Evolutionary conservation across 2,329 filamentous ascomycete species (phyloP), one percentile per base, ranked within the genome.

Genomic region (Ceratocystis diversiconidia): DNA sequence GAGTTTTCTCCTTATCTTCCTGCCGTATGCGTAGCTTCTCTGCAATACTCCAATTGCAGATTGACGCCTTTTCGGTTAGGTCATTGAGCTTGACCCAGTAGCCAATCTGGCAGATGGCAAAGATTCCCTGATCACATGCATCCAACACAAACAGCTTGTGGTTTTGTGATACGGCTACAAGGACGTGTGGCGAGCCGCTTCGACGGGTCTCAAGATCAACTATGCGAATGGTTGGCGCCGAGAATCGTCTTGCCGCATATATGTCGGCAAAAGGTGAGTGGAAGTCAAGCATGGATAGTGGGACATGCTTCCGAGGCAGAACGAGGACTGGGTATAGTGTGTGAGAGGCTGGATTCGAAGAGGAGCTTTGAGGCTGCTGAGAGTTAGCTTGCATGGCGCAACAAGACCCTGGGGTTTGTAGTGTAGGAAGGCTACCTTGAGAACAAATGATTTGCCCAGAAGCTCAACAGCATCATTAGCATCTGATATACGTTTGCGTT

Each of bases 21-120:
- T 72, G 67, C 19, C 69, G 69, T 61, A 73, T 68, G 7, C 73
- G 71, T 59, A 74, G 71, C 62, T 73, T 71, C 65, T 72, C 72
- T 46, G 73, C 67, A 55, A 70, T 68, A 74, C 79, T 15, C 76
- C 76, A 1, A 76, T 79, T 67, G 19, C 66, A 67, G 48, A 67
- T 67, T 0, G 80, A 82, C 48, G 83, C 82, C 48, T 77, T 73
- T 10, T 73, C 72, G 28, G 75, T 74, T 32, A 91, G 75, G 5
- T 78, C 75, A 44, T 80, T 78, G 63, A 87, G 72, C 68, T 85
- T 81, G 25, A 88, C 79, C 86, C 87, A 89, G 22, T 77, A 74
- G 1, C 83, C 86, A 55, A 94, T 76, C 70, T 82, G 85, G 73
- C 86, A 91, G 30, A 90, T 72, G 10, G 83, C 82, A 72, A 89